Conservation (phyloP, 371 early-diverging fungal genomes). For the Mortierella polycephala region DNA sequence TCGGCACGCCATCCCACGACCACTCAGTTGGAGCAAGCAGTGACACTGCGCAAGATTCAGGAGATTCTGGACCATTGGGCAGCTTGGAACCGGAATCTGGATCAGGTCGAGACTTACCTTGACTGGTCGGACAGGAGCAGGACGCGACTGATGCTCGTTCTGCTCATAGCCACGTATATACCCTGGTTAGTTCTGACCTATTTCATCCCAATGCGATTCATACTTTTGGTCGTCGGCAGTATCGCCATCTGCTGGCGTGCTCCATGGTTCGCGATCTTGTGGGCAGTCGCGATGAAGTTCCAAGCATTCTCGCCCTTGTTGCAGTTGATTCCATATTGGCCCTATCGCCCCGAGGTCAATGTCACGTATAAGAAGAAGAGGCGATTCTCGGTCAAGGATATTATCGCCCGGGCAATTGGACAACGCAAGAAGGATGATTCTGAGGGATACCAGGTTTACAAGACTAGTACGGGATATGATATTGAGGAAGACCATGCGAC, state of each 20-base stretch:
- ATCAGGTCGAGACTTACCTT: conserved; percentile 29
- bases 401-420: conserved; percentile 54
- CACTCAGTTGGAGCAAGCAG: conserved; percentile 52
- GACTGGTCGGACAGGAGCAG: conserved; percentile 54
- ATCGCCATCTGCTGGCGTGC: conserved; percentile 54
- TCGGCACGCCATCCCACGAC: conserved; percentile 42
- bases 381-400: conserved; percentile 47
- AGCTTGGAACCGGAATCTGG: conserved; percentile 43
- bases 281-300: conserved; percentile 37
- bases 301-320: conserved; percentile 34
- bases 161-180: conserved; percentile 35
- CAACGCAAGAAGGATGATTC: conserved; percentile 53
- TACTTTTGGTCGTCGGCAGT: conserved; percentile 36
- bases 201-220: conserved; percentile 50
- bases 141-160: conserved; percentile 32
- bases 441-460: conserved; percentile 24
- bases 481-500: conserved; percentile 52
- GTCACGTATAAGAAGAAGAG: conserved; percentile 37
- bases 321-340: conserved; percentile 42
- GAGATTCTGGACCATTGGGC: conserved; percentile 56
- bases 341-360: conserved; percentile 21
- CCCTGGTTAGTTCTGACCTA: conserved; percentile 53
- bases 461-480: conserved; percentile 53
- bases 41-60: conserved; percentile 53
- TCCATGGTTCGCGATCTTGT: conserved; percentile 53